Evolutionary conservation across 345 rosid species (phyloP).

Genomic region (Gossypium turneri): DNA sequence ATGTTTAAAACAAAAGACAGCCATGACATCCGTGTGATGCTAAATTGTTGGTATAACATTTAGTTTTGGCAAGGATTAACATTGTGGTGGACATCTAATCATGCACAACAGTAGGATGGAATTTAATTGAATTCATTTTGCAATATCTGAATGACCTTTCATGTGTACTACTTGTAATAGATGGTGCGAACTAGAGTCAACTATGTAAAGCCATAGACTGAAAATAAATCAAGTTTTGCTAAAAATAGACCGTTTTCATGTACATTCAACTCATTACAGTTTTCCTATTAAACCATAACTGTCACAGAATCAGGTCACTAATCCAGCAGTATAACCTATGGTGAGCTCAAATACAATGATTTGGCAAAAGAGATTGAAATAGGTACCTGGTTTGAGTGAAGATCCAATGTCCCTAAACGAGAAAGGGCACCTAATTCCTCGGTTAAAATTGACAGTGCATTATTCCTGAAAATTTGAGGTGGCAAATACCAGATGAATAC

Average conservation of each 20-base stretch:
- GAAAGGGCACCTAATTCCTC: slow-evolving; percentile 63
- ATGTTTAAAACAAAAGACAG: neutral
- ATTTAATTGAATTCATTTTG: neutral
- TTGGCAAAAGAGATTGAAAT: slow-evolving; percentile 15
- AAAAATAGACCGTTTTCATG: neutral
- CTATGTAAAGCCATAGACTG: neutral
- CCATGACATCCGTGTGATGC: neutral
- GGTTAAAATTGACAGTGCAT: slow-evolving; percentile 62
- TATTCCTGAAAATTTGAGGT: slow-evolving; percentile 52
- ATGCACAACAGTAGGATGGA: neutral
- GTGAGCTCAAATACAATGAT: neutral
- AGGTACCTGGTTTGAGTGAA: slow-evolving; percentile 77
- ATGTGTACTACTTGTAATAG: neutral
- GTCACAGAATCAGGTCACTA: neutral
- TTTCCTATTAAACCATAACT: neutral
- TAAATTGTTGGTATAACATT: neutral
- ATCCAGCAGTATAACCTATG: neutral
- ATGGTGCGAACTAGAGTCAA: neutral
- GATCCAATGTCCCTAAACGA: slow-evolving; percentile 73
- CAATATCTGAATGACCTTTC: neutral
- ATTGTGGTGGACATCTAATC: neutral
- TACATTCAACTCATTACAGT: neutral
- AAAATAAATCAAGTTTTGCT: neutral
- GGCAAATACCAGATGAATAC: slow-evolving; percentile 24
- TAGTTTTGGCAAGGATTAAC: neutral